phyloP scores from a whole-genome alignment of 805 yeast genomes.

The Cyberlindnera americana region DNA sequence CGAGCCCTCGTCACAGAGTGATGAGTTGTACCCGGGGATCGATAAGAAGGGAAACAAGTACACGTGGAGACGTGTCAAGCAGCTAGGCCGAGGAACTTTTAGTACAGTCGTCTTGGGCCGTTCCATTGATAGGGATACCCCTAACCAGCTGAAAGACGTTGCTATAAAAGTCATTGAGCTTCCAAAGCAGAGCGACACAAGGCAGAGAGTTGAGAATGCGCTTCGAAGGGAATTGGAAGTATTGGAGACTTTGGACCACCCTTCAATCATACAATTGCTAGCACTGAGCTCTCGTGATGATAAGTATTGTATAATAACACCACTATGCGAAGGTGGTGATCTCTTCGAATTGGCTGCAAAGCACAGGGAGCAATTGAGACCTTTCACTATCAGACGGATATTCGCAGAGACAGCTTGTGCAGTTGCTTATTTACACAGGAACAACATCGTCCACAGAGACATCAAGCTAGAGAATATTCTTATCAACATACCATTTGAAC shows the following conservation, averaged over 20 bases:
- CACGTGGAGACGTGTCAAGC: slow-evolving; percentile 34
- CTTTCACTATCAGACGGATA: slow-evolving; percentile 53
- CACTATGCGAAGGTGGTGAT: slow-evolving; percentile 84
- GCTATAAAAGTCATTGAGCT: slow-evolving; percentile 68
- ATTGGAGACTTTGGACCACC: slow-evolving; percentile 55
- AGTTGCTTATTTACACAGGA: slow-evolving; percentile 64
- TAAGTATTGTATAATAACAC: slow-evolving; percentile 53
- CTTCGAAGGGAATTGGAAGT: slow-evolving; percentile 72
- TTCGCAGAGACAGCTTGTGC: slow-evolving; percentile 71
- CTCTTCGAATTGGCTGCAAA: slow-evolving; percentile 58
- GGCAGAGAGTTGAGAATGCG: slow-evolving; percentile 56
- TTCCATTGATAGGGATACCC: slow-evolving; percentile 22
- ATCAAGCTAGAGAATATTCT: slow-evolving; percentile 83
- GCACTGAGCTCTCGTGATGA: slow-evolving; percentile 37
- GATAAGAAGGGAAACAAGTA: slow-evolving; percentile 15
- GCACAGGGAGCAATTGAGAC: slow-evolving; percentile 39
- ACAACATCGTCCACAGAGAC: slow-evolving; percentile 81
- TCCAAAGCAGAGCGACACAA: slow-evolving; percentile 38
- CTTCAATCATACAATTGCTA: slow-evolving; percentile 61
- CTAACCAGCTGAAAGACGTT: slow-evolving; percentile 31
- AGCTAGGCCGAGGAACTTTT: slow-evolving; percentile 67
- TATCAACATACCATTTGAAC: slow-evolving; percentile 38
- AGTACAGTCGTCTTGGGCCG: slow-evolving; percentile 57
- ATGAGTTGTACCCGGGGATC: slow-evolving; percentile 14
- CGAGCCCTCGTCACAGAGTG: not conserved